A percentile compares a stretch with the other conserved stretches of the same genome.
Conservation (phyloP, 2,329 filamentous ascomycete genomes). For the Penicillium sumatraense region DNA sequence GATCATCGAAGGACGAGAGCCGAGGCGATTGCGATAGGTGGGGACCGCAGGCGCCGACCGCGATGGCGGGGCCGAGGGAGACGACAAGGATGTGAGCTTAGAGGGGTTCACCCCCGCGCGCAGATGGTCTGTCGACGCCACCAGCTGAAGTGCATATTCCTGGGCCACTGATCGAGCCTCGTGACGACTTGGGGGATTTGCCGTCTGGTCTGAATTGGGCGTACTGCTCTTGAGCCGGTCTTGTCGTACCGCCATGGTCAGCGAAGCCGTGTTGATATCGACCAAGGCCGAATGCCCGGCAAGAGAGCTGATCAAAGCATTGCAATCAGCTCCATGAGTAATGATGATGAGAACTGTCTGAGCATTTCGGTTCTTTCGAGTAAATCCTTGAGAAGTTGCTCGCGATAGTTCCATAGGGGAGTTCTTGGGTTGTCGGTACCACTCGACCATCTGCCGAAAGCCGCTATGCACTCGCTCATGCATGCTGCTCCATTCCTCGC, state of each 20-base stretch:
- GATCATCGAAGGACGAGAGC: slow-evolving; percentile 31
- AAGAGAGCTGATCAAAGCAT: slow-evolving; percentile 89
- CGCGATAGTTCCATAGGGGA: slow-evolving; percentile 16
- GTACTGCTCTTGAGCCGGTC: slow-evolving; percentile 25
- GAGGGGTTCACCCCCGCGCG: slow-evolving; percentile 51
- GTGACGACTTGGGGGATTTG: slow-evolving; percentile 9
- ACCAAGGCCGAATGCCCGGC: slow-evolving; percentile 89
- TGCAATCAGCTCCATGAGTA: slow-evolving; percentile 94
- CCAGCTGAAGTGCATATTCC: slow-evolving; percentile 62
- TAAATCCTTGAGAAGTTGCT: slow-evolving; percentile 5
- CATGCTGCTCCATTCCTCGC: slow-evolving; percentile 96
- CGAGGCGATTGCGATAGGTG: slow-evolving; percentile 39
- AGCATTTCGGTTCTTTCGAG: slow-evolving; percentile 60
- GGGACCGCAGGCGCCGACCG: slow-evolving; percentile 29
- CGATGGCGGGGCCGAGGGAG: slow-evolving; percentile 25
- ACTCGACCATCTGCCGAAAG: slow-evolving; percentile 76
- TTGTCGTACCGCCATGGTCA: slow-evolving; percentile 82
- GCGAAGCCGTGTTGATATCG: slow-evolving; percentile 85
- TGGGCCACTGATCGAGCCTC: slow-evolving; percentile 47
- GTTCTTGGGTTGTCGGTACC: slow-evolving; percentile 67
- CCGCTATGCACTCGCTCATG: slow-evolving; percentile 85
- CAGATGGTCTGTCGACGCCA: slow-evolving; percentile 66
- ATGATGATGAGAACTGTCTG: slow-evolving; percentile 85
- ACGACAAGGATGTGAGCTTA: slow-evolving; percentile 27
- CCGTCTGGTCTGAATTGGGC: slow-evolving; percentile 8